Percentiles rank a stretch among this genome's conserved stretches.
Conservation (phyloP, 805 yeast species). For the Candida andamanensis region DNA sequence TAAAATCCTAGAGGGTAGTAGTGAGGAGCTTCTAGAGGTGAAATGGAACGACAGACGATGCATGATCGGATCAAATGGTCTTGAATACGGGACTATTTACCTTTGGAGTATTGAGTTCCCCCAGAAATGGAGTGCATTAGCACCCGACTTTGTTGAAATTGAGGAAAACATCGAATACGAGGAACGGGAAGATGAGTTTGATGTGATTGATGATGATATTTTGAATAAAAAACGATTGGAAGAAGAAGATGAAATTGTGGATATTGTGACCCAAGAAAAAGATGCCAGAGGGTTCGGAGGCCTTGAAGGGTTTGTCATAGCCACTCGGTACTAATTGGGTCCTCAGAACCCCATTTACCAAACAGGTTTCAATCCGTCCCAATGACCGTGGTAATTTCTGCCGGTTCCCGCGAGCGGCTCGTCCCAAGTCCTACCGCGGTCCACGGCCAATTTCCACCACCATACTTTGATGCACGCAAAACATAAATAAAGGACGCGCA, state of each 20-base stretch:
- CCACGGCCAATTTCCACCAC: too few species aligned
- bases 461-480: too few species aligned
- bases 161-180: constrained; percentile 87
- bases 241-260: constrained; percentile 60
- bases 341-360: too few species aligned
- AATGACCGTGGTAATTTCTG: too few species aligned
- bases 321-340: too few species aligned
- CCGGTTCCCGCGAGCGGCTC: too few species aligned
- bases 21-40: constrained; percentile 79
- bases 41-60: constrained; percentile 82
- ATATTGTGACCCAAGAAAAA: constrained; percentile 58
- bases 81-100: constrained; percentile 78
- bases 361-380: too few species aligned
- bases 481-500: too few species aligned
- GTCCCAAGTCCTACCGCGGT: too few species aligned
- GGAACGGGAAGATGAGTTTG: constrained; percentile 91
- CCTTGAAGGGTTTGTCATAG: constrained; percentile 49
- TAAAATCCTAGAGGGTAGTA: constrained; percentile 85
- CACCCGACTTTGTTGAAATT: constrained; percentile 93
- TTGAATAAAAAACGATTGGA: constrained; percentile 55
- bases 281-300: constrained; percentile 73
- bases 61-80: constrained; percentile 73
- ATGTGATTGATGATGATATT: constrained; percentile 64
- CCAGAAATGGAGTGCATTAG: constrained; percentile 93
- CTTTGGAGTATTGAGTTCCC: constrained; percentile 79